A percentile compares a stretch with the other conserved stretches of the same genome.
These are phyloP conservation scores for Phytopythium chamaehyphon DNA, from an alignment of 352 stramenopile species.

Conservation along the genomic window DNA sequence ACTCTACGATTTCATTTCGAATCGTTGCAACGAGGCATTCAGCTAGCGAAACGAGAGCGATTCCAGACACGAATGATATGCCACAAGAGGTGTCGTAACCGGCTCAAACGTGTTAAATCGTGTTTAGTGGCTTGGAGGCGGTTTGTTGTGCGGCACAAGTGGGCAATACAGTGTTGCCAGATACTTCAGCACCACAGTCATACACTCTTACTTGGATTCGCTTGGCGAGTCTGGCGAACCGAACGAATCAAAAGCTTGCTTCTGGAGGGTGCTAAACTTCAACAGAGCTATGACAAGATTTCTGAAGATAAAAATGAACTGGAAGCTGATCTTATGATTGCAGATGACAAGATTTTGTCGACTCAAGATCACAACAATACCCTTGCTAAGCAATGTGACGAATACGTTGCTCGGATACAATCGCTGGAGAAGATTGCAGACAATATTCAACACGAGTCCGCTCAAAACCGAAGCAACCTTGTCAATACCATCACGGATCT, in stretches of 20 bases:
- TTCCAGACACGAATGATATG: conserved; percentile 17
- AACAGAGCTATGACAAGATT: conserved; percentile 9
- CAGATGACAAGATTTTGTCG: conserved; percentile 29
- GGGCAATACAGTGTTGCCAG: conserved; percentile 13
- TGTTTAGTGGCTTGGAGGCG: conserved; percentile 19
- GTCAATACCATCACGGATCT: not conserved
- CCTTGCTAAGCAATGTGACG: conserved; percentile 22
- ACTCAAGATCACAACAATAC: conserved; percentile 33
- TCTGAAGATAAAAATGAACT: conserved; percentile 36
- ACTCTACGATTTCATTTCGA: conserved; percentile 47
- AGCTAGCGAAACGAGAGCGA: conserved; percentile 16
- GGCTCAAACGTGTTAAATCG: conserved; percentile 15
- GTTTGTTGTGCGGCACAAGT: conserved; percentile 13
- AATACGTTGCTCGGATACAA: conserved; percentile 21
- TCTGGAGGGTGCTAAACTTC: conserved; percentile 12
- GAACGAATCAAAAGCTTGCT: conserved; percentile 15
- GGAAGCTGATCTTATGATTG: conserved; percentile 38
- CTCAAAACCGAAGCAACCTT: not conserved
- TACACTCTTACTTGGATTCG: conserved; percentile 9
- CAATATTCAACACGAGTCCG: conserved; percentile 21
- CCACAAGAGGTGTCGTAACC: conserved; percentile 21
- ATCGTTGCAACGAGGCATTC: conserved; percentile 36
- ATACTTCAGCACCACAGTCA: conserved; percentile 16
- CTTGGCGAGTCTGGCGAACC: conserved; percentile 45
- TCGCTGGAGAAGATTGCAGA: conserved; percentile 31